Conservation (phyloP, 2,329 filamentous ascomycete genomes). For the Colletotrichum phormii region DNA sequence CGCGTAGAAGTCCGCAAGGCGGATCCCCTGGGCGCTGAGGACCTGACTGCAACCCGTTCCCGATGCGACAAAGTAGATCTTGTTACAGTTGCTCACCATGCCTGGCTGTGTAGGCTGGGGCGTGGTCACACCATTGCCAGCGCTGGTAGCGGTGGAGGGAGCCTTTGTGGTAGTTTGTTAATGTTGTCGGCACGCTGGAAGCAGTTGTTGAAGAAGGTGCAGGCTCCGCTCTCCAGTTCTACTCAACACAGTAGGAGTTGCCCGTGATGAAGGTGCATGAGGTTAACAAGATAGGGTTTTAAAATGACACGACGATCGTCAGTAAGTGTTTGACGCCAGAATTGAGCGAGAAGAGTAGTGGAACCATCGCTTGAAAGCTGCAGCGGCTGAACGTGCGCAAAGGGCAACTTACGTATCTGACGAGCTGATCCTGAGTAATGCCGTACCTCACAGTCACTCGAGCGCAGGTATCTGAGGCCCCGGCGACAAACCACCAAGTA, state of each 20-base stretch:
- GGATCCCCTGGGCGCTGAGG: too few species aligned
- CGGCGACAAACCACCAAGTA: neutral
- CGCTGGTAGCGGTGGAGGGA: too few species aligned
- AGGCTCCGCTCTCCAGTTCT: neutral
- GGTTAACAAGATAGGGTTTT: neutral
- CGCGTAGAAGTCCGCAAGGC: constrained; percentile 39
- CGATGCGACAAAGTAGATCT: too few species aligned
- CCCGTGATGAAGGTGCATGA: neutral
- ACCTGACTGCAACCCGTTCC: too few species aligned
- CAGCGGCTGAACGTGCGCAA: too few species aligned
- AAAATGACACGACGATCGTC: too few species aligned
- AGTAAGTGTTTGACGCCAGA: too few species aligned
- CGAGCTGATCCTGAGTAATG: neutral
- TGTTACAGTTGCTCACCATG: too few species aligned
- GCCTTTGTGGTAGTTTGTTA: neutral
- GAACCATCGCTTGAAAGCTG: too few species aligned
- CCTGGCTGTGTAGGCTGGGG: too few species aligned
- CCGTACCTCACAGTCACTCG: neutral
- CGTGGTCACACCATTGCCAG: too few species aligned
- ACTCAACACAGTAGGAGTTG: neutral
- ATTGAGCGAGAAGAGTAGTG: too few species aligned
- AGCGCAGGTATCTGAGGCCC: neutral
- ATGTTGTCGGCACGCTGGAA: neutral
- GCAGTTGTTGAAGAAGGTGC: neutral
- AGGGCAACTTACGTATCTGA: neutral